phyloP scores from a whole-genome alignment of 108 stramenopile genomes.

The Conticribra guillardii region DNA sequence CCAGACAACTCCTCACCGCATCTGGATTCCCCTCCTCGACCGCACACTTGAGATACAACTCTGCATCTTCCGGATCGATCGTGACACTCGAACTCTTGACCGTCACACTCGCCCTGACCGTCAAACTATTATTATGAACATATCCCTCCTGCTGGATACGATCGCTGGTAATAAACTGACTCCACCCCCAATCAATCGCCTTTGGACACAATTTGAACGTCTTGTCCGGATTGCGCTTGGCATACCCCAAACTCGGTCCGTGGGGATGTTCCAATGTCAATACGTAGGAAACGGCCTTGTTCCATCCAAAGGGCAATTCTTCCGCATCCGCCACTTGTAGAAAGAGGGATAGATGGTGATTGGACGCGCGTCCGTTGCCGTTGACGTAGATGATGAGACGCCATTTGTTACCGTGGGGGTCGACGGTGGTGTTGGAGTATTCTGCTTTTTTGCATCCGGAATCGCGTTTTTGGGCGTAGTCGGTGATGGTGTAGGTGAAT shows the following conservation, averaged over 20 bases:
- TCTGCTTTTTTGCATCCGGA: constrained; percentile 93
- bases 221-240: constrained; percentile 91
- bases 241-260: constrained; percentile 70
- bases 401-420: constrained; percentile 88
- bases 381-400: constrained; percentile 91
- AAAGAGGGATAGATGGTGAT: constrained; percentile 88
- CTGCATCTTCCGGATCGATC: constrained; percentile 87
- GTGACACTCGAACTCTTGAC: constrained; percentile 78
- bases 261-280: constrained; percentile 86
- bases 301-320: constrained; percentile 90
- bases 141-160: constrained; percentile 88
- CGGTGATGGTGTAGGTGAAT: constrained; percentile 83
- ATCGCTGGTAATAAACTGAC: constrained; percentile 89
- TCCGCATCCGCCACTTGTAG: constrained; percentile 92
- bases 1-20: constrained; percentile 77
- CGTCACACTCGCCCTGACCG: constrained; percentile 80
- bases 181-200: constrained; percentile 94
- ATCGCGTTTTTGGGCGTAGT: constrained; percentile 86
- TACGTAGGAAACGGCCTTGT: constrained; percentile 87
- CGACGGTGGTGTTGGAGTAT: constrained; percentile 77
- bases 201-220: constrained; percentile 93
- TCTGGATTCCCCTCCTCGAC: constrained; percentile 91
- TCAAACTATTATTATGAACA: constrained; percentile 67
- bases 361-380: constrained; percentile 86
- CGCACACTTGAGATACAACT: constrained; percentile 89